phyloP scores from a whole-genome alignment of 495 filamentous ascomycete genomes.

The Aspergillus taichungensis region DNA sequence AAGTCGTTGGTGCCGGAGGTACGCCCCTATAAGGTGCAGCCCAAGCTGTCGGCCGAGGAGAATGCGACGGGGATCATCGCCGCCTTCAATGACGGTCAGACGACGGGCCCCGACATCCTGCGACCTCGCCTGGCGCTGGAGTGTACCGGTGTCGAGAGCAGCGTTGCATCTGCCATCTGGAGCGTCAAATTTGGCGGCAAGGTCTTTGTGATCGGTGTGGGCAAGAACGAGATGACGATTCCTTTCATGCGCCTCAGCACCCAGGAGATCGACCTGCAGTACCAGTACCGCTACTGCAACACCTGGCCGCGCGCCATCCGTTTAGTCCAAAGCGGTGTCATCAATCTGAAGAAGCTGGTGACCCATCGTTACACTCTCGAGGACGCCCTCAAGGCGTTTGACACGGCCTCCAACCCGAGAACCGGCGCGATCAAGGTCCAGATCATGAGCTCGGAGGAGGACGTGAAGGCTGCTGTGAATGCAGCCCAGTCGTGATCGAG shows the following conservation, averaged over 20 bases:
- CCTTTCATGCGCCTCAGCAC: slow-evolving; percentile 89
- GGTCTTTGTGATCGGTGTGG: slow-evolving; percentile 88
- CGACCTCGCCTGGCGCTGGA: slow-evolving; percentile 73
- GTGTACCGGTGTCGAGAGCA: slow-evolving; percentile 90
- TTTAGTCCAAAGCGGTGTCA: slow-evolving; percentile 69
- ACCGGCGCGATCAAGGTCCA: slow-evolving; percentile 93
- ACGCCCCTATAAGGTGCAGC: slow-evolving; percentile 69
- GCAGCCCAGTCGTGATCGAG: slow-evolving; percentile 8
- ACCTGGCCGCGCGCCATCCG: slow-evolving; percentile 92
- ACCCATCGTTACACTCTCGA: slow-evolving; percentile 82
- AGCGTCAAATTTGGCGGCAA: slow-evolving; percentile 86
- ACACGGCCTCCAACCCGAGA: slow-evolving; percentile 75
- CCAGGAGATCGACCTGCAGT: slow-evolving; percentile 85
- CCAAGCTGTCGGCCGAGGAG: slow-evolving; percentile 56
- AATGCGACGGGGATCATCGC: slow-evolving; percentile 56
- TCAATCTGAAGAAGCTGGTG: slow-evolving; percentile 71
- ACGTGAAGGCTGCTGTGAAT: slow-evolving; percentile 29
- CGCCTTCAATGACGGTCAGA: slow-evolving; percentile 33
- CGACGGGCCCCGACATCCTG: slow-evolving; percentile 52
- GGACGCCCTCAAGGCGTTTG: slow-evolving; percentile 82
- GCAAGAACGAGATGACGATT: slow-evolving; percentile 87
- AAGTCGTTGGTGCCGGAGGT: slow-evolving; percentile 66
- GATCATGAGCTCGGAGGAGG: slow-evolving; percentile 52
- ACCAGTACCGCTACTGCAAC: slow-evolving; percentile 93
- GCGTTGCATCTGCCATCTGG: slow-evolving; percentile 76